These are phyloP conservation scores for Typha latifolia DNA, from an alignment of 176 grass and related monocot species.

Conservation along the genomic window DNA sequence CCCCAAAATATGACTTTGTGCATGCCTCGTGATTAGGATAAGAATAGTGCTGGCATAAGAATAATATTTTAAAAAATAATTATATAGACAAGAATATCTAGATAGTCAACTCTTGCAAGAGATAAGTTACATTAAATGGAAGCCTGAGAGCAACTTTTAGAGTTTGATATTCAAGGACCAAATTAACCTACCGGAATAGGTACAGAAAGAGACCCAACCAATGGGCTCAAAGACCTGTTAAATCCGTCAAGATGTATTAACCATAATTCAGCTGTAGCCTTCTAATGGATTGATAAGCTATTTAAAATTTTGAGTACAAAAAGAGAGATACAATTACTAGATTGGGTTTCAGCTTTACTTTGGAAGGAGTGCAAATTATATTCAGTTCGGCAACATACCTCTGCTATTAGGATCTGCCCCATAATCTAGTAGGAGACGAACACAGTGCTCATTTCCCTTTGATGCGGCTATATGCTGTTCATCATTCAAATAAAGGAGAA, in stretches of 20 bases:
- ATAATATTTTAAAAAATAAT: too few species aligned
- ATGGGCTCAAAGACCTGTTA: neutral
- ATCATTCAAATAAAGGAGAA: constrained; percentile 18
- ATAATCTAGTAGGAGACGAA: constrained; percentile 52
- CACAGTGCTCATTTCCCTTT: constrained; percentile 64
- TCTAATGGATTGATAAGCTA: neutral
- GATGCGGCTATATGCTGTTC: constrained; percentile 88
- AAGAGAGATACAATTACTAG: neutral
- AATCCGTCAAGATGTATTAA: neutral
- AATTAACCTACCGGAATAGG: neutral
- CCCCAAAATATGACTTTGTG: too few species aligned
- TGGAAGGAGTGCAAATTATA: neutral
- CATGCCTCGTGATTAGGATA: too few species aligned
- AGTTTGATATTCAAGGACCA: too few species aligned
- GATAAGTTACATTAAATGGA: too few species aligned
- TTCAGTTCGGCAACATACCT: constrained; percentile 30
- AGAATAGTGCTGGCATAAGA: too few species aligned
- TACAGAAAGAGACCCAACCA: neutral
- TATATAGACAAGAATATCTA: too few species aligned
- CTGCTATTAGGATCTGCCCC: constrained; percentile 78
- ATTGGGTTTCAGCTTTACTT: neutral
- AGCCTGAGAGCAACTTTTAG: too few species aligned
- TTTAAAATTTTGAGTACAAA: neutral
- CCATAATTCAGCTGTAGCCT: neutral
- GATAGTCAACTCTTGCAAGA: too few species aligned